Evolutionary conservation across 192 early-diverging fungal species (phyloP).

Genomic region (Coemansia sp.): DNA sequence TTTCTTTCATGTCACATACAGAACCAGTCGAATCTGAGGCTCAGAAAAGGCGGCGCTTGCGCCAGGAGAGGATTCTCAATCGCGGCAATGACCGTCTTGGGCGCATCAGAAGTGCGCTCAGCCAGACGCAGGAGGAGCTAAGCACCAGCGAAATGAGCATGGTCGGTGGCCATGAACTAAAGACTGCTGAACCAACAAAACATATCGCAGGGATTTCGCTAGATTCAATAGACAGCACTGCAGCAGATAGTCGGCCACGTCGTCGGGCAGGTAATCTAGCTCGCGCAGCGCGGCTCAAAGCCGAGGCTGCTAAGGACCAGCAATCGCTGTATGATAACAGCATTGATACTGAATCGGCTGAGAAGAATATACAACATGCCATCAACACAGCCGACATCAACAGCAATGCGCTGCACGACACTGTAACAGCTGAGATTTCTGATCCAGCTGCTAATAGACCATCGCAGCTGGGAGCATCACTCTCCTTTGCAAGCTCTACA

Average conservation of each 20-base stretch:
- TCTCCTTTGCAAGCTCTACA: conserved; percentile 4
- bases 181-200: conserved; percentile 11
- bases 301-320: neutral
- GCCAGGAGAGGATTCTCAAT: conserved; percentile 50
- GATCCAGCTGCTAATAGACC: conserved; percentile 22
- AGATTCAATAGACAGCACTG: conserved; percentile 1
- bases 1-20: conserved; percentile 7
- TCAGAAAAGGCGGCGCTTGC: conserved; percentile 34
- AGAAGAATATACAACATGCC: neutral
- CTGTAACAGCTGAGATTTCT: conserved; percentile 18
- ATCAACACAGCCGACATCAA: conserved; percentile 20
- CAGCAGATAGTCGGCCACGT: conserved; percentile 11
- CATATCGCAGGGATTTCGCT: conserved; percentile 22
- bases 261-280: conserved; percentile 48
- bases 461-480: neutral
- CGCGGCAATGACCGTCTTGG: conserved; percentile 43
- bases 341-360: neutral
- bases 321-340: neutral
- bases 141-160: conserved; percentile 21
- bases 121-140: conserved; percentile 33
- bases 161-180: conserved; percentile 44
- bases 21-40: conserved; percentile 29
- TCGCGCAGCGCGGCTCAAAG: conserved; percentile 39
- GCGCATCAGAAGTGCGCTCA: conserved; percentile 42
- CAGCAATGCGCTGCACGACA: conserved; percentile 29